These are phyloP conservation scores for Neurospora sp. DNA, from an alignment of 495 filamentous ascomycete genomes.

Conservation along the genomic window DNA sequence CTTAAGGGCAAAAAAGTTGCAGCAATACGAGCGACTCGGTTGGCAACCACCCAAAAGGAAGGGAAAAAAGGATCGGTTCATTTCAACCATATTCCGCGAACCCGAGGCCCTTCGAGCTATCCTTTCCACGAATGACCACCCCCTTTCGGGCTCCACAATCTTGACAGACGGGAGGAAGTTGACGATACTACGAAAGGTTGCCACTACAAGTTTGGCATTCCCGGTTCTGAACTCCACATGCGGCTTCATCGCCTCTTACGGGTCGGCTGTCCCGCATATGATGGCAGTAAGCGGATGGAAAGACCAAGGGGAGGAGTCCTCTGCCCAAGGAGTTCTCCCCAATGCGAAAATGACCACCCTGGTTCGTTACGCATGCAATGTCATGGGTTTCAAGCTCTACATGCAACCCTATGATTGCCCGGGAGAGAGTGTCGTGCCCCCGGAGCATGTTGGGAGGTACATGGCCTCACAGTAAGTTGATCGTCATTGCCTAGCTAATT, in stretches of 20 bases:
- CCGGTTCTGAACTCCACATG: background rate
- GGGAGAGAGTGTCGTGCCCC: background rate
- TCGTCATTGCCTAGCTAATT: too few relatives aligned
- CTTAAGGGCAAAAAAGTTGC: background rate
- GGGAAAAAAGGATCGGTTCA: background rate
- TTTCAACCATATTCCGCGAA: background rate
- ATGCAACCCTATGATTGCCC: background rate
- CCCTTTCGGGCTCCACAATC: background rate
- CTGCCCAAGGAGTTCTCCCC: background rate
- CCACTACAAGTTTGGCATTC: background rate
- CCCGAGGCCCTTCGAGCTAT: background rate
- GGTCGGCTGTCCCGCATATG: background rate
- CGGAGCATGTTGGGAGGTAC: background rate
- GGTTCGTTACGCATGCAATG: background rate
- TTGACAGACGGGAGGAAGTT: background rate
- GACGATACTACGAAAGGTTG: background rate
- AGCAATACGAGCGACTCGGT: background rate
- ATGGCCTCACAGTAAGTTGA: background rate
- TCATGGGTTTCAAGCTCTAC: background rate
- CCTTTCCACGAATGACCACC: background rate
- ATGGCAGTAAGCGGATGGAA: background rate
- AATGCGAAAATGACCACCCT: background rate
- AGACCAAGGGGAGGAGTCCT: background rate
- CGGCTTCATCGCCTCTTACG: background rate
- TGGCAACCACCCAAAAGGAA: background rate